A percentile compares a stretch with the other conserved stretches of the same genome.
These are phyloP conservation scores for Pseudocercospora fuligena DNA, from an alignment of 2,329 filamentous ascomycete genomes.

Conservation along the genomic window DNA sequence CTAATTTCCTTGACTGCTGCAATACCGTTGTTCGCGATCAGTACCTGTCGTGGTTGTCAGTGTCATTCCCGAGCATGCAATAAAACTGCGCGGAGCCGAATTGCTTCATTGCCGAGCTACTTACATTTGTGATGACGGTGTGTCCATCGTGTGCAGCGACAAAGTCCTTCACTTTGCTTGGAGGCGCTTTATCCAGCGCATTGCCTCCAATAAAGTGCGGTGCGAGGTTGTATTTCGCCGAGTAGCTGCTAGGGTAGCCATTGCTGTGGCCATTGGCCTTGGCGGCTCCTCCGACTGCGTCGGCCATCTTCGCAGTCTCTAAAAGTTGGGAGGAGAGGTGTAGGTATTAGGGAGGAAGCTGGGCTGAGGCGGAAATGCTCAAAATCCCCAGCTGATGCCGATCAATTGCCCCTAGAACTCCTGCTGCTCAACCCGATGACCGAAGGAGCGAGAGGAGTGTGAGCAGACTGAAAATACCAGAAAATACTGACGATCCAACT, in stretches of 20 bases:
- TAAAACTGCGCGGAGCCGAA: conserved; percentile 8
- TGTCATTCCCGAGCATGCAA: conserved; percentile 13
- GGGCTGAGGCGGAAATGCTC: neutral
- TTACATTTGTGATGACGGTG: conserved; percentile 96
- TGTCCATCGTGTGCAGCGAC: conserved; percentile 87
- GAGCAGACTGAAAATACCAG: neutral
- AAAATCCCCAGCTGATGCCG: conserved; percentile 2
- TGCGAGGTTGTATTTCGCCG: conserved; percentile 80
- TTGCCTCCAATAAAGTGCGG: conserved; percentile 98
- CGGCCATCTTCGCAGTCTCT: conserved; percentile 41
- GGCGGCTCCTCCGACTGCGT: conserved; percentile 47
- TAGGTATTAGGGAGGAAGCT: conserved; percentile 7
- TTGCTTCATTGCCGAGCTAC: conserved; percentile 43
- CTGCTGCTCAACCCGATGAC: neutral
- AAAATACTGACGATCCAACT: neutral
- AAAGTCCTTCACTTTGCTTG: conserved; percentile 94
- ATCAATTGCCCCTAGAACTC: conserved; percentile 1
- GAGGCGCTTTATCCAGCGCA: conserved; percentile 76
- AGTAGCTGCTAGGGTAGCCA: conserved; percentile 67
- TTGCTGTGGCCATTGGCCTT: conserved; percentile 50
- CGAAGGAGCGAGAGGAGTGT: neutral
- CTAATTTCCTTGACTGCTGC: conserved; percentile 99
- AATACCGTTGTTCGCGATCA: conserved; percentile 99
- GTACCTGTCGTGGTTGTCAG: conserved; percentile 64
- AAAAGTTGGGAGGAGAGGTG: conserved; percentile 18